Evolutionary conservation across 2,329 filamentous ascomycete species (phyloP), one percentile per base, ranked within the genome.

Genomic region (Aspergillus pseudoterreus): DNA sequence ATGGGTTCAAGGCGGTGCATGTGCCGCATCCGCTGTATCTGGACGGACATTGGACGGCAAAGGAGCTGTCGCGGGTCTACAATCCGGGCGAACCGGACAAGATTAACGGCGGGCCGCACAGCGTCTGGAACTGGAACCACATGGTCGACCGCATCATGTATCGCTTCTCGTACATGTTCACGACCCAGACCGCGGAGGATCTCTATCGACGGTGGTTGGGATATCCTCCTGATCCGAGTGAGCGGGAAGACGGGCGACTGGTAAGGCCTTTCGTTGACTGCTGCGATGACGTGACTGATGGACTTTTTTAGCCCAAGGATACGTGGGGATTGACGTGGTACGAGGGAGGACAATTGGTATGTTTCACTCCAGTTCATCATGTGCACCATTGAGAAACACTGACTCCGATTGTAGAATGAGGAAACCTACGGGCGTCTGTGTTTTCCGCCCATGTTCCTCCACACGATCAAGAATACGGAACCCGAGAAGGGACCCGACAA

Each of bases 1-100:
- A 89, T 63, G 87, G 88, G 1, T 77, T 90, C 62, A 92, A 92
- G 71, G 88, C 86, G 19, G 85, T 89, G 0, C 89, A 86, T 60
- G 78, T 76, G 2, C 80, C 80, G 0, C 79, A 82, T 44, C 79
- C 80, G 0, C 78, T 82, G 12, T 82, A 78, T 62, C 75, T 82
- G 30, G 80, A 82, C 60, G 77, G 79, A 4, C 71, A 75, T 33
- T 82, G 80, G 80, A 78, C 80, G 0, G 74, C 76, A 0, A 69
- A 71, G 11, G 82, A 82, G 55, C 71, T 82, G 5, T 75, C 79
- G 0, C 75, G 77, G 4, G 77, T 81, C 36, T 81, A 81, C 66
- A 82, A 82, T 61, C 79, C 78, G 42, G 80, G 79, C 0, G 45
- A 54, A 9, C 67, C 77, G 3, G 78, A 81, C 47, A 77, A 77